Evolutionary conservation across 257 asterid genomes (phyloP).

Genomic region (Cinchona pubescens): DNA sequence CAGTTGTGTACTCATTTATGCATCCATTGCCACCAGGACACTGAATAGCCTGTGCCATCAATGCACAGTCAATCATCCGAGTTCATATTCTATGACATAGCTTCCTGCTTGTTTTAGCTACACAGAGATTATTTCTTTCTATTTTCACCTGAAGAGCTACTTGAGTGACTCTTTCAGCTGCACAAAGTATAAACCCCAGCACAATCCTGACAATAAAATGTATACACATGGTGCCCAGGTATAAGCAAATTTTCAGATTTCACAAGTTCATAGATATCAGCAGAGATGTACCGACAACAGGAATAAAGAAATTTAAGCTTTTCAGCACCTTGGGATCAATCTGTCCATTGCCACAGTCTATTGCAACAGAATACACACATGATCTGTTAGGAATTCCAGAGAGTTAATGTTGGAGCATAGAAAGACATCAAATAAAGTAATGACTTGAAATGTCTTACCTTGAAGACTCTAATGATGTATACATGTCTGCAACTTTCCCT

Average conservation of each 20-base stretch:
- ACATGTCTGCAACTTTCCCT: slow-evolving; percentile 98
- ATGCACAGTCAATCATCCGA: slow-evolving; percentile 7
- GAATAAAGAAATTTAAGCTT: not conserved
- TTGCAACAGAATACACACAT: slow-evolving; percentile 90
- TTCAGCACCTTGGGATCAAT: slow-evolving; percentile 65
- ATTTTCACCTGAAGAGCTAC: slow-evolving; percentile 94
- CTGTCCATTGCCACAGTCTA: slow-evolving; percentile 82
- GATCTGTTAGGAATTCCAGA: slow-evolving; percentile 49
- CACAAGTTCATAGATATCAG: not conserved
- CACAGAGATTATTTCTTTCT: not conserved
- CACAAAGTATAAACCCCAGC: slow-evolving; percentile 89
- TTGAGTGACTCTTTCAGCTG: slow-evolving; percentile 98
- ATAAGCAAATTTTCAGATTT: not conserved
- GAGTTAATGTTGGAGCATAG: not conserved
- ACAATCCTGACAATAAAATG: slow-evolving; percentile 62
- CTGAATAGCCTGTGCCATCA: slow-evolving; percentile 76
- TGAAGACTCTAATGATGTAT: slow-evolving; percentile 89
- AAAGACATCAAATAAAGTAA: not conserved
- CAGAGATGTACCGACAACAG: not conserved
- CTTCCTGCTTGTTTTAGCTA: not conserved
- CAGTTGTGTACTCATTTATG: slow-evolving; percentile 88
- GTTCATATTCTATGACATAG: not conserved
- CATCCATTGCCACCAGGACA: slow-evolving; percentile 97
- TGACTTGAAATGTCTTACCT: slow-evolving; percentile 47
- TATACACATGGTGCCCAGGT: not conserved